Conservation (phyloP, 352 stramenopile genomes). For the Pythium scleroteichum region DNA sequence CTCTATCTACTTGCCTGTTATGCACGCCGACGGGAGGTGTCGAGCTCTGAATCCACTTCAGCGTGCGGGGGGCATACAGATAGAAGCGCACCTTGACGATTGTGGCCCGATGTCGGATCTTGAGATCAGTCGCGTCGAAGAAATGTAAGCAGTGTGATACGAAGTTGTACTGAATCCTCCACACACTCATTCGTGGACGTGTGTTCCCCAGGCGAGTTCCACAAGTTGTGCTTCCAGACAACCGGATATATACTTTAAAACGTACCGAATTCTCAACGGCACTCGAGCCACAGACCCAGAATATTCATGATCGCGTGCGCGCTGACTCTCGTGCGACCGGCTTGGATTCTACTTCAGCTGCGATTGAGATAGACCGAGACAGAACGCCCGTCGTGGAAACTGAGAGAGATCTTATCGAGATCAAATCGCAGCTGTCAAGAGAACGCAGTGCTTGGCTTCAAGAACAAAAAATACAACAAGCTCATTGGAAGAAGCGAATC, state of each 20-base stretch:
- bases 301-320: background rate
- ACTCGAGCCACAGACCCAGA: too few relatives aligned
- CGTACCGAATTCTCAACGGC: too few relatives aligned
- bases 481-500: constrained; percentile 56
- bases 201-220: background rate
- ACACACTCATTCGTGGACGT: background rate
- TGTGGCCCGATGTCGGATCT: constrained; percentile 20
- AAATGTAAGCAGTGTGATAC: constrained; percentile 17
- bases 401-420: constrained; percentile 20
- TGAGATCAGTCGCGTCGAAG: constrained; percentile 17
- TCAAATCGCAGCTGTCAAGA: constrained; percentile 38
- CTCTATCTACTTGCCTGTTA: constrained; percentile 59
- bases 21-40: constrained; percentile 8
- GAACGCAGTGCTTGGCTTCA: constrained; percentile 47
- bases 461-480: constrained; percentile 48
- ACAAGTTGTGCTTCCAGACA: background rate
- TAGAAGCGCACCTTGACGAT: constrained; percentile 30
- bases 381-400: background rate
- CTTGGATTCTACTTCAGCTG: background rate
- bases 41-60: background rate
- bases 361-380: background rate
- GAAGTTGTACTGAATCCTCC: background rate
- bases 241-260: background rate
- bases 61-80: constrained; percentile 19
- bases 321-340: background rate